phyloP scores from a whole-genome alignment of 2,329 filamentous ascomycete species.

The Colletotrichum theobromicola region DNA sequence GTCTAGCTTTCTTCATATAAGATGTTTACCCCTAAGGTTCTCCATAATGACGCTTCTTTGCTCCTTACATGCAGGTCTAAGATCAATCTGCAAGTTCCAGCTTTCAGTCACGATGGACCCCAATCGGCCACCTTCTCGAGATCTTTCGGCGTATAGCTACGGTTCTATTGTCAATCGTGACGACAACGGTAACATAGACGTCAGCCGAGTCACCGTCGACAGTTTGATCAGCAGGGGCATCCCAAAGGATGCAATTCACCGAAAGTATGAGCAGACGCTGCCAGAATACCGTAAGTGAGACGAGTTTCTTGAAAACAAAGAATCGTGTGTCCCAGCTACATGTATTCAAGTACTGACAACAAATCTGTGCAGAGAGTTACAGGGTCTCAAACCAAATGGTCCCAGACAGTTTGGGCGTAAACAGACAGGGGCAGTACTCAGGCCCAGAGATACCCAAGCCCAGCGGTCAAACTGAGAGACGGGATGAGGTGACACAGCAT shows the following conservation, averaged over 20 bases:
- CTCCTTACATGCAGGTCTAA: not conserved
- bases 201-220: not conserved
- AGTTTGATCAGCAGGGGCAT: not conserved
- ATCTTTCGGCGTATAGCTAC: not conserved
- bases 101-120: not conserved
- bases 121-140: not conserved
- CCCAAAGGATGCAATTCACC: not conserved
- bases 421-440: not conserved
- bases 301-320: not conserved
- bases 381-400: not conserved
- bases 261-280: not conserved
- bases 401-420: not conserved
- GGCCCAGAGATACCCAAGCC: not conserved
- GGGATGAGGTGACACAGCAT: not conserved
- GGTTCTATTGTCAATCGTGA: not conserved
- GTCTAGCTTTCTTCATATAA: not conserved
- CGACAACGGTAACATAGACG: not conserved
- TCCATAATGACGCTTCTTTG: not conserved
- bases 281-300: not conserved
- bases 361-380: not conserved
- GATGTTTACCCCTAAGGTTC: not conserved
- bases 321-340: not conserved
- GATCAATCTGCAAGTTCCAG: not conserved
- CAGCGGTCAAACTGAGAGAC: no score
- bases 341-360: not conserved